phyloP scores from a whole-genome alignment of 1,139 yeast species.

The Saccharomyces hybrid region DNA sequence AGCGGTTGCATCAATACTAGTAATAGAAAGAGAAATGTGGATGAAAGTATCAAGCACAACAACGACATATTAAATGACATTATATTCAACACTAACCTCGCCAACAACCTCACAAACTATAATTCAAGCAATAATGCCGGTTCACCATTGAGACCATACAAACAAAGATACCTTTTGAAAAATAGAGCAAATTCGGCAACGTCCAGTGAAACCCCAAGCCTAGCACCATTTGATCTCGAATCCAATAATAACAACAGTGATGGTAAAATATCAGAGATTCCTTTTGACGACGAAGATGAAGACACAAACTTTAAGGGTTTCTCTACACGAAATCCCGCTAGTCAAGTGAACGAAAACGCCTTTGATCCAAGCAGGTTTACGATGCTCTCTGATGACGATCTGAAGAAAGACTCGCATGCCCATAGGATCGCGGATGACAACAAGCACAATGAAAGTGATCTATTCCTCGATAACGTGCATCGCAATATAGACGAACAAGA shows the following conservation, averaged over 20 bases:
- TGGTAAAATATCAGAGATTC: slow-evolving; percentile 24
- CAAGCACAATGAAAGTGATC: slow-evolving; percentile 6
- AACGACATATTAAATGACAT: slow-evolving; percentile 2
- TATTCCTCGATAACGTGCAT: slow-evolving; percentile 18
- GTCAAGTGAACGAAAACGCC: background rate
- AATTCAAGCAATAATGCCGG: slow-evolving; percentile 3
- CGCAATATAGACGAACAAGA: slow-evolving; percentile 29
- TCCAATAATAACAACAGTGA: background rate
- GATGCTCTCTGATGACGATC: background rate
- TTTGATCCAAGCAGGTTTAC: background rate
- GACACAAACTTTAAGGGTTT: slow-evolving; percentile 1
- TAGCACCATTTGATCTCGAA: slow-evolving; percentile 3
- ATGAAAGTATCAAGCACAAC: slow-evolving; percentile 5
- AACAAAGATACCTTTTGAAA: slow-evolving; percentile 23
- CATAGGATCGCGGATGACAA: background rate
- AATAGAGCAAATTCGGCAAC: slow-evolving; percentile 18
- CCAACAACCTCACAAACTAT: background rate
- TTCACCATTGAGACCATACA: slow-evolving; percentile 2
- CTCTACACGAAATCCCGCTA: background rate
- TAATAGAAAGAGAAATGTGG: background rate
- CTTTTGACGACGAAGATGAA: slow-evolving; percentile 18
- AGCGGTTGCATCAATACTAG: background rate
- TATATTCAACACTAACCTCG: slow-evolving; percentile 4
- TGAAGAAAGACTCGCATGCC: background rate
- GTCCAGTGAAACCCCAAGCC: slow-evolving; percentile 6